These are phyloP conservation scores for Bipolaris bicolor DNA, from an alignment of 2,329 filamentous ascomycete species.

Conservation along the genomic window DNA sequence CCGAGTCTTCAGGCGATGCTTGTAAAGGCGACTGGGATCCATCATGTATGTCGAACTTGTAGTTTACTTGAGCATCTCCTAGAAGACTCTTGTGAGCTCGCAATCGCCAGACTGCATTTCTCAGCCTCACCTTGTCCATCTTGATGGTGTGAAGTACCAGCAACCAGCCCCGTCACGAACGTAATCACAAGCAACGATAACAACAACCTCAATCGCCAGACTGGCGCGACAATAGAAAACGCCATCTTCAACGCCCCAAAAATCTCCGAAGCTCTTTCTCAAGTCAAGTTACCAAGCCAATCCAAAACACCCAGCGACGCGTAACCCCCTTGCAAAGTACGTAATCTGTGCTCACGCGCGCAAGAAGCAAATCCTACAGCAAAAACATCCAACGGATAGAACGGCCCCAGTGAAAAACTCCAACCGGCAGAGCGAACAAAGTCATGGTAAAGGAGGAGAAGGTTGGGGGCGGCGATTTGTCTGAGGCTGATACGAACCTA, in stretches of 20 bases:
- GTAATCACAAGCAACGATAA: slow-evolving; percentile 9
- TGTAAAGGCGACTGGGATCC: slow-evolving; percentile 2
- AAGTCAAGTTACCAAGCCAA: neutral
- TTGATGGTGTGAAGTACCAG: slow-evolving; percentile 5
- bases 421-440: neutral
- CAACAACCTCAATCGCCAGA: slow-evolving; percentile 9
- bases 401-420: slow-evolving; percentile 9
- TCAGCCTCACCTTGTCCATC: slow-evolving; percentile 14
- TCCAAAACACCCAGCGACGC: neutral
- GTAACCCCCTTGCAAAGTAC: slow-evolving; percentile 3
- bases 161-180: slow-evolving; percentile 13
- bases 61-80: slow-evolving; percentile 7
- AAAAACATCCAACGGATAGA: slow-evolving; percentile 13
- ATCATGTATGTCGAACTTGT: slow-evolving; percentile 23
- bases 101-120: neutral
- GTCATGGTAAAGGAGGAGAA: slow-evolving; percentile 16
- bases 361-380: slow-evolving; percentile 17
- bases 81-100: no score
- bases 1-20: neutral
- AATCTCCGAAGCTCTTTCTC: neutral
- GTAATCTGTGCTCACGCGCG: slow-evolving; percentile 16
- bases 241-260: slow-evolving; percentile 1
- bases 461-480: slow-evolving; percentile 17
- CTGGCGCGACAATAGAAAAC: slow-evolving; percentile 4
- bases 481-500: slow-evolving; percentile 19